Base-by-base conservation (phyloP, 495 filamentous ascomycete species). In the Neurospora sp. region DNA sequence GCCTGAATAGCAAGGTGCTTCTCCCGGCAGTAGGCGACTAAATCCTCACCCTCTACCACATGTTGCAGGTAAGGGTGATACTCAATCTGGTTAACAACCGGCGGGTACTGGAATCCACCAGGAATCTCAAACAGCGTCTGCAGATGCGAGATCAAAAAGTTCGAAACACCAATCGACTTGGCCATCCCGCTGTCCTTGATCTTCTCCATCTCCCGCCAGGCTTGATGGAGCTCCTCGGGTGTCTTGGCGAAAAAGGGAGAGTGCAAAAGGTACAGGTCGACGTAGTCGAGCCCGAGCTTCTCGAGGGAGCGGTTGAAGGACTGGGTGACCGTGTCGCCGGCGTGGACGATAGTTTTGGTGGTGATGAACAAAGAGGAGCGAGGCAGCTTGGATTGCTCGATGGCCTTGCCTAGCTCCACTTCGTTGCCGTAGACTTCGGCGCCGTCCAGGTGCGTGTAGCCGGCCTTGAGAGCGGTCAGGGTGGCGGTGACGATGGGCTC, bases 11-110 rank as follows among this genome's bases (percentile, higher is more conserved):
- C 89, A 76, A 97, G 96, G 27, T 84, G 83, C 72, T 93, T 84
- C 77, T 87, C 81, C 75, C 88, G 85, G 72, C 91, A 89, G 80
- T 87, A 93, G 6, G 82, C 80, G 6, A 96, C 45, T 18, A 97
- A 85, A n/a, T 82, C 78, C 10, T 69, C 20, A 20, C 69, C 70
- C 40, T 35, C 72, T 6, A 18, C 80, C 3, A 82, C 83, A 79
- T 91, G 93, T 80, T 97, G 94, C 42, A 97, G 85, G 79, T 97
- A 97, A 0, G 93, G 91, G 77, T 97, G 92, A 76, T 88, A 95
- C 81, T 97, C 93, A 73, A 97, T 92, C 84, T 97, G 94, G 81
- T 97, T 97, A 76, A 94, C 86, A 2, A 84, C 88, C 0, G 94
- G 94, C 14, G 83, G 78, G 27, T 88, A 78, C 47, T 83, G 89